Evolutionary conservation across 257 asterid genomes (phyloP).

Genomic region (Hygrophila difformis): DNA sequence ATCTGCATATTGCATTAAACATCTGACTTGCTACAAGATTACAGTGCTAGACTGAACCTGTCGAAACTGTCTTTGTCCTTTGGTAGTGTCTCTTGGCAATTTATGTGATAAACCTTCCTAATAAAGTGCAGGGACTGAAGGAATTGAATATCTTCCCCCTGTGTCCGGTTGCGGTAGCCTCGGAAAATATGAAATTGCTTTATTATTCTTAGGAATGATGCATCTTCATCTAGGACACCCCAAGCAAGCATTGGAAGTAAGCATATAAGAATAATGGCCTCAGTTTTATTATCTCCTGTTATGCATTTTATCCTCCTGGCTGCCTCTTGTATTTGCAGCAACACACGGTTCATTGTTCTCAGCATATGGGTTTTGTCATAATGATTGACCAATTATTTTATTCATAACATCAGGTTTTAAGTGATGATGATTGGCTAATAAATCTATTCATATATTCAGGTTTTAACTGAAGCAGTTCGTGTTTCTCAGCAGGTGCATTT

Average conservation of each 20-base stretch:
- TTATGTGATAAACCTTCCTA: constrained; percentile 29
- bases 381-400: background rate
- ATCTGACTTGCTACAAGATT: too few relatives aligned
- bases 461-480: constrained; percentile 86
- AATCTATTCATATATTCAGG: constrained; percentile 40
- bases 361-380: constrained; percentile 3
- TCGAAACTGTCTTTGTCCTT: too few relatives aligned
- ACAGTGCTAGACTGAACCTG: too few relatives aligned
- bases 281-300: constrained; percentile 13
- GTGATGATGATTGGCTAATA: constrained; percentile 9
- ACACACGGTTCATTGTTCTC: too few relatives aligned
- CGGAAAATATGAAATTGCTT: constrained; percentile 88
- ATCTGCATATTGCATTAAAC: background rate
- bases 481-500: constrained; percentile 85
- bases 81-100: background rate
- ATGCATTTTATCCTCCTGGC: constrained; percentile 6
- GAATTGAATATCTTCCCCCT: constrained; percentile 57
- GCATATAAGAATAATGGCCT: constrained; percentile 13
- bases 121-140: constrained; percentile 99
- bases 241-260: constrained; percentile 84
- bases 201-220: constrained; percentile 93
- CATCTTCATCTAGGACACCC: constrained; percentile 96
- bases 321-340: constrained; percentile 7
- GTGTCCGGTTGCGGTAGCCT: constrained; percentile 49
- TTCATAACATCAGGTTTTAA: constrained; percentile 3